Conservation (phyloP, 306 rosid species). For the Acmispon strigosus region DNA sequence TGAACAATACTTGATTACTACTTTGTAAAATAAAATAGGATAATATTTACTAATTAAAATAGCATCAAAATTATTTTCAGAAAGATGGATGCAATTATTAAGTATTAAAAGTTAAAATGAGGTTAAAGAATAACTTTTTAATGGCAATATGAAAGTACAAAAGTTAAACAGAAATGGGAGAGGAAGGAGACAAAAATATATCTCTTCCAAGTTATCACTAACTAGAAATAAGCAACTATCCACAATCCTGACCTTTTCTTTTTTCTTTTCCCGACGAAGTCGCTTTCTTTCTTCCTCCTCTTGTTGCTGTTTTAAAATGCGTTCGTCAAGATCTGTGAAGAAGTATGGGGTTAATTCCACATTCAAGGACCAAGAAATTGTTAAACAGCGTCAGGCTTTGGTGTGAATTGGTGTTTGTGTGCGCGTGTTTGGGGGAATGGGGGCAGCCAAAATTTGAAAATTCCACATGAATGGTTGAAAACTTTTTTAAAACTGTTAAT, state of each 20-base stretch:
- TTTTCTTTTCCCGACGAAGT: conserved; percentile 84
- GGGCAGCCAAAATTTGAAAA: background rate
- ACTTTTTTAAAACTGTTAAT: too few species aligned
- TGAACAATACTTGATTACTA: background rate
- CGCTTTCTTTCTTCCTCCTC: conserved; percentile 97
- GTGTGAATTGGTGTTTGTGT: background rate
- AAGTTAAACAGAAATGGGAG: background rate
- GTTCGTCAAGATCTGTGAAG: conserved; percentile 76
- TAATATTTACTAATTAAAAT: background rate
- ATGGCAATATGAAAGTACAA: background rate
- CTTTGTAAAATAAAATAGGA: background rate
- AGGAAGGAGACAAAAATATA: background rate
- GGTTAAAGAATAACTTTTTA: background rate
- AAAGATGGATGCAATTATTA: background rate
- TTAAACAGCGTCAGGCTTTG: background rate
- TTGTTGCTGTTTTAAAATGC: conserved; percentile 87
- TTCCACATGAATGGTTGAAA: background rate
- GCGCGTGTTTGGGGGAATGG: too few species aligned
- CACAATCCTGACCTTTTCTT: conserved; percentile 64
- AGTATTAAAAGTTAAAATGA: background rate
- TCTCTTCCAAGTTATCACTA: background rate
- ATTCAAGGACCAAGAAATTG: background rate
- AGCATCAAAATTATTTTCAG: background rate
- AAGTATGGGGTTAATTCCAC: background rate
- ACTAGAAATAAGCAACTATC: background rate